Conservation (phyloP, 2,329 filamentous ascomycete genomes). For the Diaporthe ilicicola region DNA sequence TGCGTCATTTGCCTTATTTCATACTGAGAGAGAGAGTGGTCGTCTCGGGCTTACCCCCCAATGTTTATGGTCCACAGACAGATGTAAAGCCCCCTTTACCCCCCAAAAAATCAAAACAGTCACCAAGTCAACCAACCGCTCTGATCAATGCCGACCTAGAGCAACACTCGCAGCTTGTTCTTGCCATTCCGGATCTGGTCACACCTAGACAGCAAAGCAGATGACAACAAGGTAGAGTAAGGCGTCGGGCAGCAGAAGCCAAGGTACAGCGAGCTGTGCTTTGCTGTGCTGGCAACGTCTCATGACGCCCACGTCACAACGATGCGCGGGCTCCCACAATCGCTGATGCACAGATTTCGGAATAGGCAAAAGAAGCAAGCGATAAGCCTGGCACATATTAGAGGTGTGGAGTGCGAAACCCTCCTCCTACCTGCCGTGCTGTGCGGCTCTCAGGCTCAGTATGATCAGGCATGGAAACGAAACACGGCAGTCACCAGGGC, state of each 20-base stretch:
- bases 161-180: background rate
- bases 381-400: background rate
- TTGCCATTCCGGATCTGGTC: background rate
- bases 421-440: too few relatives aligned
- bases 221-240: background rate
- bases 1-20: slow-evolving; percentile 34
- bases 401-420: background rate
- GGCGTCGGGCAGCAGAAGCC: background rate
- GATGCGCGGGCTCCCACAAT: background rate
- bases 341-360: background rate
- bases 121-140: slow-evolving; percentile 25
- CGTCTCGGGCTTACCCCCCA: slow-evolving; percentile 33
- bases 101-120: slow-evolving; percentile 35
- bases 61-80: slow-evolving; percentile 35
- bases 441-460: background rate
- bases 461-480: background rate
- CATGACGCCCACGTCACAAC: background rate
- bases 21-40: slow-evolving; percentile 32
- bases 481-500: background rate
- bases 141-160: slow-evolving; percentile 11
- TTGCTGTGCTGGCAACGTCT: background rate
- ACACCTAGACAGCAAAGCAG: background rate
- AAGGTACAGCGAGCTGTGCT: background rate
- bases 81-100: slow-evolving; percentile 32
- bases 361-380: background rate